Base-by-base conservation (phyloP, 352 stramenopile species). In the Sclerospora graminicola region DNA sequence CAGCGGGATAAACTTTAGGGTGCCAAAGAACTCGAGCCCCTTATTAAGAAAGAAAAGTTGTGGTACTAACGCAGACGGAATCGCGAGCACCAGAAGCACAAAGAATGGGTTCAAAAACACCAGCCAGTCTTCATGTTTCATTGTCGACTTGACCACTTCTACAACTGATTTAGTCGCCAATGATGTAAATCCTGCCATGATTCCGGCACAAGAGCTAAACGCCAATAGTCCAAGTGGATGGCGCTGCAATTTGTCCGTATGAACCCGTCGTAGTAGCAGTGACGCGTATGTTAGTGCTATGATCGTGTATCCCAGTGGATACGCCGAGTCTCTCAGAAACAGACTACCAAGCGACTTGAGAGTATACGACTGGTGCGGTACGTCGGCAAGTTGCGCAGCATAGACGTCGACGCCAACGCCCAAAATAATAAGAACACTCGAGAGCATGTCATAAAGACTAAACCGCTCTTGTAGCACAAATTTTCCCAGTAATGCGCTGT, bases 21-120 rank as follows among this genome's bases (percentile, higher is more conserved):
- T 88, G 11, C 75, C 75, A 32, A 85, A 85, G 48, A 71, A 78
- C 56, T 83, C 75, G 39, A 88, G 66, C 0, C 76, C 76, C 21
- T 83, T 81, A 62, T 88, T 88, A 7, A 88, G 51, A 45, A 88
- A 83, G 47, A 82, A 88, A 5, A 88, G 51, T 51, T 88, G 76
- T 34, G 73, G 69, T 5, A 84, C 56, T 5, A 88, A 42, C 15
- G 70, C 71, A 14, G 53, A 69, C 10, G 76, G 76, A 31, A 88
- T 77, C 10, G 46, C 69, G 10, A 65, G n/a, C 23, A 85, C 37
- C 16, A 88, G 55, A 11, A 84, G 40, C 33, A 81, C 20, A 52
- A 85, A 88, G 59, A 85, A 83, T 23, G 72, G 76, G 47, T 75
- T 83, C 8, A 83, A 19, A 10, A 84, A 58, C 24, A 81, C 54